Percentiles rank a stretch among this genome's conserved stretches.
Evolutionary conservation across 1,139 yeast genomes (phyloP).

Genomic region (Scheffersomyces cryptocercus): DNA sequence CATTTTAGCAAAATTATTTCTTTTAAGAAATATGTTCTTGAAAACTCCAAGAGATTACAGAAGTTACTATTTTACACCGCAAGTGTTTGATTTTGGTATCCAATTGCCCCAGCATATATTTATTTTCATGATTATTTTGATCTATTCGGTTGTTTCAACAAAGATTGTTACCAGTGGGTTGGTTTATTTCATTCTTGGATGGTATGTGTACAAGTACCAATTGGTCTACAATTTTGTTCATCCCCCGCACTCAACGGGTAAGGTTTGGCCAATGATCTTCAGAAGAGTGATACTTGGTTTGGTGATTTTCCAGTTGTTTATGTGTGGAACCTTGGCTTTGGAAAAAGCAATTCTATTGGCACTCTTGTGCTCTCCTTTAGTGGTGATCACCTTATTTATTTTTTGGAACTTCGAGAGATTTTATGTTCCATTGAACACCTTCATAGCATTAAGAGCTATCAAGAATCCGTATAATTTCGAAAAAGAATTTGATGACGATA

Average conservation of each 20-base stretch:
- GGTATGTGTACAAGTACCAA: constrained; percentile 66
- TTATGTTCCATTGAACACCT: constrained; percentile 58
- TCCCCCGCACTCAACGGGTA: constrained; percentile 71
- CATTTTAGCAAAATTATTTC: constrained; percentile 57
- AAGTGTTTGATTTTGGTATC: constrained; percentile 64
- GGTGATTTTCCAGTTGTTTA: constrained; percentile 60
- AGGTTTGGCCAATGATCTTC: constrained; percentile 68
- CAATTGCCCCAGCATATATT: constrained; percentile 66
- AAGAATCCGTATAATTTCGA: constrained; percentile 45
- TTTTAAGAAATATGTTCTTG: constrained; percentile 45
- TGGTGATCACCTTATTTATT: constrained; percentile 49
- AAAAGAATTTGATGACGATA: constrained; percentile 43
- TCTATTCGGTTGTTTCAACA: constrained; percentile 65
- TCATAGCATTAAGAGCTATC: constrained; percentile 65
- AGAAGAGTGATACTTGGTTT: constrained; percentile 59
- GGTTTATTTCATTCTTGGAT: constrained; percentile 62
- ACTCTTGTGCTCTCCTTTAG: constrained; percentile 51
- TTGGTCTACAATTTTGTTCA: constrained; percentile 66
- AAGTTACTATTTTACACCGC: constrained; percentile 56
- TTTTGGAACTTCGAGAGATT: constrained; percentile 60
- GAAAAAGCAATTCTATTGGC: constrained; percentile 61
- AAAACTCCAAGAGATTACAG: constrained; percentile 58
- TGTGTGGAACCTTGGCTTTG: constrained; percentile 69
- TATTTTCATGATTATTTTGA: constrained; percentile 59
- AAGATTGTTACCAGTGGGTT: constrained; percentile 66